Evolutionary conservation across 2,329 filamentous ascomycete genomes (phyloP), one percentile per base, ranked within the genome.

Genomic region (Beauveria pseudobassiana): DNA sequence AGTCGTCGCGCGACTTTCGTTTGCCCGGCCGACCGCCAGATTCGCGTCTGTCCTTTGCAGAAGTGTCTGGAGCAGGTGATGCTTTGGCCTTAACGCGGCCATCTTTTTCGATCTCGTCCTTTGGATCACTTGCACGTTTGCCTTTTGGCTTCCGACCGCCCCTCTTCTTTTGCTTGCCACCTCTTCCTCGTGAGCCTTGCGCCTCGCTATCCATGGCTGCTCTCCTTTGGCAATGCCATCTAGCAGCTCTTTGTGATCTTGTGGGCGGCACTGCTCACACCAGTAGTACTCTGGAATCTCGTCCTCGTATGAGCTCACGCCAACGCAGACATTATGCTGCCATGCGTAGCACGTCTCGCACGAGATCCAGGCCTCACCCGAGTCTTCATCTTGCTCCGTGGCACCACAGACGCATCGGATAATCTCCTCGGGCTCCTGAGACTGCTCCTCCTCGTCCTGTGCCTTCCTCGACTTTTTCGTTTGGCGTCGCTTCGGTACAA

Each of bases 301-400:
- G 63, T 93, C 89, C 38, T 87, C 85, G 68, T 90, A 91, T 52
- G 88, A 86, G 69, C 83, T 86, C 72, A 97, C 85, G 59, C 91
- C 91, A 80, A 99, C 91, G 73, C 95, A 99, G 65, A 96, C 88
- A 70, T 97, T 97, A 76, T 99, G 95, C 76, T 99, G 95, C 95
- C 95, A 99, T 48, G 89, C 93, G 54, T 86, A 86, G 75, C 95
- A 99, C 52, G 84, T 85, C 74, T 99, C 95, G 78, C 95, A 99
- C 64, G 90, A 91, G 69, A 99, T 96, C 92, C 96, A 98, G 58
- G 92, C 87, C 68, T 95, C 88, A 66, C 89, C 90, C 16, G 90
- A 87, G 67, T 96, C 90, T 67, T 93, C 90, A 63, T 93, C 89
- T 67, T 92, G 89, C 68, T 90, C 89, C 50, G 90, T 90, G 63